phyloP scores from a whole-genome alignment of 768 basidiomycete species.

The Coprinellus aureogranulatus region DNA sequence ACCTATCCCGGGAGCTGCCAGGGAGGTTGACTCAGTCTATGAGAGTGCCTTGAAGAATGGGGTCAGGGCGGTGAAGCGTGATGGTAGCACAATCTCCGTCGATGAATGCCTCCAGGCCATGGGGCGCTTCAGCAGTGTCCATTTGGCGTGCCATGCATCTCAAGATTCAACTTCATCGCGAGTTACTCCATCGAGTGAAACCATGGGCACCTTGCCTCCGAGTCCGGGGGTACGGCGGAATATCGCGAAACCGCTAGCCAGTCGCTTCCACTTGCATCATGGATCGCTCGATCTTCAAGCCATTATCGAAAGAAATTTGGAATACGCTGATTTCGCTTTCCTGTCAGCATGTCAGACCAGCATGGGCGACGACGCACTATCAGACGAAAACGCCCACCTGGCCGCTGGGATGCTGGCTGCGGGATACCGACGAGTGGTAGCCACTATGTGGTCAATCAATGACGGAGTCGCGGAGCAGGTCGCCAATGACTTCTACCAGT shows the following conservation, averaged over 20 bases:
- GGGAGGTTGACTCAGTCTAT: too few species aligned
- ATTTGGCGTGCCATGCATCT: slow-evolving; percentile 12
- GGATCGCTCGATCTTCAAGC: not conserved
- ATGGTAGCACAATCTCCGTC: not conserved
- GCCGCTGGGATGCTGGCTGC: slow-evolving; percentile 16
- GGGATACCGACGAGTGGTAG: slow-evolving; percentile 12
- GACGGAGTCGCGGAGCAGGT: not conserved
- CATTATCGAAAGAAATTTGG: not conserved
- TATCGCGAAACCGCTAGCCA: not conserved
- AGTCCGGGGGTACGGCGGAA: too few species aligned
- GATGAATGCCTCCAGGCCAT: slow-evolving; percentile 3
- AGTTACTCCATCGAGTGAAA: too few species aligned
- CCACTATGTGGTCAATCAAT: slow-evolving; percentile 16
- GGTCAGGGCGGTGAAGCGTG: not conserved
- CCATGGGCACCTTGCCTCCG: too few species aligned
- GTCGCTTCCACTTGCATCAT: slow-evolving; percentile 3
- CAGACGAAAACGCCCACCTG: slow-evolving; percentile 14
- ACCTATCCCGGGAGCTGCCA: too few species aligned
- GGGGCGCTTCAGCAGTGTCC: slow-evolving; percentile 9
- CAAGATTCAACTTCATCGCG: too few species aligned
- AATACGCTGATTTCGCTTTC: slow-evolving; percentile 12
- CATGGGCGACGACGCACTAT: slow-evolving; percentile 6
- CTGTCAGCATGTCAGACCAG: slow-evolving; percentile 15
- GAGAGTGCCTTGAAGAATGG: too few species aligned
- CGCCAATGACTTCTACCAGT: not conserved